phyloP scores from a whole-genome alignment of 805 yeast genomes.

The Yarrowia osloensis region DNA sequence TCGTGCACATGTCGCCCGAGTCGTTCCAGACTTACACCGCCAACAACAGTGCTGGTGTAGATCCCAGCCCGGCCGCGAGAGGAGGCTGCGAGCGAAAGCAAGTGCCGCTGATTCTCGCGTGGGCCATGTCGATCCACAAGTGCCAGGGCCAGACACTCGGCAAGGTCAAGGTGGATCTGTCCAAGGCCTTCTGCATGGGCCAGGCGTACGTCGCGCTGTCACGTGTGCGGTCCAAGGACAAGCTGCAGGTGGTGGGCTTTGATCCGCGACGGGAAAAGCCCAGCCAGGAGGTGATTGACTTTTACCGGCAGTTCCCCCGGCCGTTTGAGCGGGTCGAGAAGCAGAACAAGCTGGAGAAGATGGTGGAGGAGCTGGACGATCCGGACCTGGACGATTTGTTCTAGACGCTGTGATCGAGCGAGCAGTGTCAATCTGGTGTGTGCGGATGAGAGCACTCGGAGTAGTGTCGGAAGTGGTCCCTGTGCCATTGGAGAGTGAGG shows the following conservation, averaged over 20 bases:
- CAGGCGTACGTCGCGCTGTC: constrained; percentile 96
- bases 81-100: constrained; percentile 55
- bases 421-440: too few species aligned
- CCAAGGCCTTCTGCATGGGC: constrained; percentile 80
- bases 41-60: not conserved
- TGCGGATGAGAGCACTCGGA: too few species aligned
- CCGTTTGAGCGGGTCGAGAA: not conserved
- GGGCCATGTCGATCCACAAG: constrained; percentile 95
- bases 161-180: constrained; percentile 73
- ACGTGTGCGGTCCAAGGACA: constrained; percentile 79
- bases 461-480: too few species aligned
- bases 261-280: constrained; percentile 63
- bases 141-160: constrained; percentile 91
- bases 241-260: constrained; percentile 80
- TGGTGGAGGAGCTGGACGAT: constrained; percentile 2
- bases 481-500: too few species aligned
- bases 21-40: not conserved
- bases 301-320: constrained; percentile 49
- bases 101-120: constrained; percentile 81
- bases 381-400: not conserved
- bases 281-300: constrained; percentile 67
- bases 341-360: not conserved
- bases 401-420: not conserved
- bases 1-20: not conserved
- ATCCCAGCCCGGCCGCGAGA: not conserved